Evolutionary conservation across 208 protist species (phyloP).

Genomic region (Porcisia hertigi): DNA sequence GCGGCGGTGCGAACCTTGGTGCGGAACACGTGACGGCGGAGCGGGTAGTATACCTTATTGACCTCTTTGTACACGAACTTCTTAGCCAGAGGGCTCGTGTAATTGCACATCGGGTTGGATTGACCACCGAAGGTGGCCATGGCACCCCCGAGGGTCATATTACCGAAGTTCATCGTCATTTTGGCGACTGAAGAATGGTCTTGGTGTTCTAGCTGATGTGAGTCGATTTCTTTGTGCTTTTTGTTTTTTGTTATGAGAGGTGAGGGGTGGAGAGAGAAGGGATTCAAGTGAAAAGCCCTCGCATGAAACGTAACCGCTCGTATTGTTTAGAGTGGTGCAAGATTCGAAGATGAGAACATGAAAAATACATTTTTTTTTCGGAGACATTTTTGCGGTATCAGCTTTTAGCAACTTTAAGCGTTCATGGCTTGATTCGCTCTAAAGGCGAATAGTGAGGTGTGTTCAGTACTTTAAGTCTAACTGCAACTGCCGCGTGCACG

Average conservation of each 20-base stretch:
- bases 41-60: conserved; percentile 85
- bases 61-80: conserved; percentile 91
- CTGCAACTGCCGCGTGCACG: background rate
- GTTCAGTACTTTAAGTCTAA: background rate
- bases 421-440: too few species aligned
- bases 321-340: background rate
- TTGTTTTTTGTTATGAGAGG: background rate
- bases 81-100: conserved; percentile 87
- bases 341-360: background rate
- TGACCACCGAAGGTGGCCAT: conserved; percentile 90
- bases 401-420: background rate
- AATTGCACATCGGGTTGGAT: conserved; percentile 87
- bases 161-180: conserved; percentile 91
- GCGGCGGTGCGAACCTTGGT: conserved; percentile 87
- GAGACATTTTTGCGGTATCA: background rate
- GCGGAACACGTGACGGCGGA: conserved; percentile 84
- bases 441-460: background rate
- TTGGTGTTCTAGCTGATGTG: conserved; percentile 7
- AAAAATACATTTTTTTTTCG: background rate
- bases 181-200: conserved; percentile 25
- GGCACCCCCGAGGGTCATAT: conserved; percentile 78
- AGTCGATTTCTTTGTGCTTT: background rate
- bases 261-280: background rate
- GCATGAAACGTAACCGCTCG: background rate
- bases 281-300: background rate